A percentile compares a stretch with the other conserved stretches of the same genome.
Conservation (phyloP, 2,329 filamentous ascomycete species). For the Rutstroemia sp. region DNA sequence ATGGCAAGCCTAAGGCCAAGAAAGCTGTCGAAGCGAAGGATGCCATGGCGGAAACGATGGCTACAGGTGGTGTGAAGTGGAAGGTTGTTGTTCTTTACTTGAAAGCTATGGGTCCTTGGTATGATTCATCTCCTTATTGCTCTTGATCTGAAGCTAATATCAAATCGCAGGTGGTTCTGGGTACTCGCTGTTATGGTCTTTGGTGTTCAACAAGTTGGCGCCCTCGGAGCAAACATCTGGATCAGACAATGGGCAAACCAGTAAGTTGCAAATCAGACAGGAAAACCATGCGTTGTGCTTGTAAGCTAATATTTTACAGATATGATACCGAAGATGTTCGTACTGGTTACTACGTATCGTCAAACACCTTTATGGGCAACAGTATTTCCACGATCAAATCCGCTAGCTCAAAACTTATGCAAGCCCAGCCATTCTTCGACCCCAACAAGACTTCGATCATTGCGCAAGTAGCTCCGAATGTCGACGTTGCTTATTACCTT, state of each 20-base stretch:
- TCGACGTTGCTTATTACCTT: slow-evolving; percentile 80
- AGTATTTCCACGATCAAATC: slow-evolving; percentile 23
- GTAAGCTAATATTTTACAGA: neutral
- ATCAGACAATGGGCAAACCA: slow-evolving; percentile 93
- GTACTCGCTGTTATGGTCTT: slow-evolving; percentile 68
- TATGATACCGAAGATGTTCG: slow-evolving; percentile 29
- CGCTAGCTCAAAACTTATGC: slow-evolving; percentile 20
- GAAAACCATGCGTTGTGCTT: neutral
- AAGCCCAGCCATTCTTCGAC: slow-evolving; percentile 28
- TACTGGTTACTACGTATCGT: slow-evolving; percentile 12
- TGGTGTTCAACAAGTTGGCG: slow-evolving; percentile 72
- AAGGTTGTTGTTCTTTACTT: slow-evolving; percentile 82
- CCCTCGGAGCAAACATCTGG: slow-evolving; percentile 88
- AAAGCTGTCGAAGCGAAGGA: slow-evolving; percentile 33
- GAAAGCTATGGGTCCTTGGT: slow-evolving; percentile 83
- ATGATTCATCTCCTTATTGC: slow-evolving; percentile 7
- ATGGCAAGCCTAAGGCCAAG: slow-evolving; percentile 36
- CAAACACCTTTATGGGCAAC: slow-evolving; percentile 24
- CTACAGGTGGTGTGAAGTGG: slow-evolving; percentile 81
- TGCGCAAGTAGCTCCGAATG: slow-evolving; percentile 38
- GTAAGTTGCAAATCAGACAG: slow-evolving; percentile 39
- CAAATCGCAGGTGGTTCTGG: slow-evolving; percentile 65
- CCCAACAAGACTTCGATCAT: slow-evolving; percentile 26
- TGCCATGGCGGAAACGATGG: slow-evolving; percentile 67
- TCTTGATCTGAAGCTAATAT: slow-evolving; percentile 10